Percentiles rank a stretch among this genome's conserved stretches.
These are phyloP conservation scores for Podosphaera leucotricha DNA, from an alignment of 2,329 filamentous ascomycete genomes.

Conservation along the genomic window DNA sequence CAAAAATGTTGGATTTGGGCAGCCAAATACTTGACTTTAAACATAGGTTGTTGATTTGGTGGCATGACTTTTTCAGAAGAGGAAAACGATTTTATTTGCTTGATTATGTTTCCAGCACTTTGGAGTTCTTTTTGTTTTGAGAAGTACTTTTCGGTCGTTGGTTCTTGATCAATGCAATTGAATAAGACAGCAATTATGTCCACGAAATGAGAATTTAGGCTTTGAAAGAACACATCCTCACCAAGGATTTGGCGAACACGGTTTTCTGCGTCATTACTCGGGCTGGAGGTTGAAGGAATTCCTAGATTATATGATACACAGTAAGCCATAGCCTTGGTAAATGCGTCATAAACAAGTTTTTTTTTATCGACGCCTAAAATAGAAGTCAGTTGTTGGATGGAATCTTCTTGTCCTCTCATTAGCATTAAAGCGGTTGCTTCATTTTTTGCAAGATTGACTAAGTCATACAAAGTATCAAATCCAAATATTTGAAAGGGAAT, in stretches of 20 bases:
- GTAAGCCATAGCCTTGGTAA: conserved; percentile 63
- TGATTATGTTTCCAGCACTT: conserved; percentile 39
- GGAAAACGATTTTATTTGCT: conserved; percentile 43
- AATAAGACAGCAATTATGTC: conserved; percentile 58
- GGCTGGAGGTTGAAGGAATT: conserved; percentile 20
- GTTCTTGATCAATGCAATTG: conserved; percentile 54
- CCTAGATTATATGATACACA: conserved; percentile 54
- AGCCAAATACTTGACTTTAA: conserved; percentile 53
- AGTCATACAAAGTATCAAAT: conserved; percentile 41
- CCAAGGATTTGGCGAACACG: conserved; percentile 48
- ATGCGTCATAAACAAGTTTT: conserved; percentile 41
- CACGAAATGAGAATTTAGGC: conserved; percentile 47
- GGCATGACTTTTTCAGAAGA: conserved; percentile 43
- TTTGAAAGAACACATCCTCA: conserved; percentile 34
- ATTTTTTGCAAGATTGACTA: conserved; percentile 46
- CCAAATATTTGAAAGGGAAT: conserved; percentile 76
- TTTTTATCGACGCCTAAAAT: conserved; percentile 28
- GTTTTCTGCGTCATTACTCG: conserved; percentile 33
- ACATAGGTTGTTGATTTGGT: conserved; percentile 66
- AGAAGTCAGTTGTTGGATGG: conserved; percentile 34
- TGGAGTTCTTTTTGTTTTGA: conserved; percentile 31
- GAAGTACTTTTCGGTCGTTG: conserved; percentile 45
- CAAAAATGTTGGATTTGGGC: conserved; percentile 61
- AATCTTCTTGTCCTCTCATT: conserved; percentile 52
- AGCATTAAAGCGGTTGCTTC: conserved; percentile 62